Percentiles rank a stretch among this genome's conserved stretches.
phyloP scores from a whole-genome alignment of 257 asterid genomes.

The Nicotiana otophora region DNA sequence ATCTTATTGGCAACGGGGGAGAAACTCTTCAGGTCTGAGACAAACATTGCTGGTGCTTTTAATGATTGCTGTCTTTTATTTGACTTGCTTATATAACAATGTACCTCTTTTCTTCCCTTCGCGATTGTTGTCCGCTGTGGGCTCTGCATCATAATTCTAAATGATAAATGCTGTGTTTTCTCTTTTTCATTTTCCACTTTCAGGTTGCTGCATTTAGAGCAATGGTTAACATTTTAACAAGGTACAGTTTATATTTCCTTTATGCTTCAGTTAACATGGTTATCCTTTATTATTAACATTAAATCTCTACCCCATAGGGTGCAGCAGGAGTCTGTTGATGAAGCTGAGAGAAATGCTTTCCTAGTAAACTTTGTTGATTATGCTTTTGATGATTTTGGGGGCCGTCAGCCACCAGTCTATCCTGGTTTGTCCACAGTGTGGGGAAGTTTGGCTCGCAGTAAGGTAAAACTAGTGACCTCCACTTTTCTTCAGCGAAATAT shows the following conservation, averaged over 20 bases:
- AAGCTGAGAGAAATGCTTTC: constrained; percentile 90
- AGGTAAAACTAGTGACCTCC: constrained; percentile 45
- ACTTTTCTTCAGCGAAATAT: constrained; percentile 2
- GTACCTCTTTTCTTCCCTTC: constrained; percentile 5
- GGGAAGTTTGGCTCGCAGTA: constrained; percentile 99
- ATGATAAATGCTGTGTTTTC: background rate
- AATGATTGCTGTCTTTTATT: background rate
- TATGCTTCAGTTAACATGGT: background rate
- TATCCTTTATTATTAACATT: background rate
- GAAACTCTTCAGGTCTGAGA: constrained; percentile 87
- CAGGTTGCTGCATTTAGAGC: constrained; percentile 99
- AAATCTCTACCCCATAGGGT: constrained; percentile 40
- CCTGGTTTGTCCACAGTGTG: constrained; percentile 98
- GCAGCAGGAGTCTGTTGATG: constrained; percentile 98
- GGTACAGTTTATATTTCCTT: constrained; percentile 39
- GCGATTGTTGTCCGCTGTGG: background rate
- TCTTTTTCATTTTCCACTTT: constrained; percentile 19
- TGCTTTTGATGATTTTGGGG: constrained; percentile 97
- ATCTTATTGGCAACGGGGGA: constrained; percentile 98
- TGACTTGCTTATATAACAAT: background rate
- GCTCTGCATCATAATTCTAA: background rate
- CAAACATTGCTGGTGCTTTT: constrained; percentile 1
- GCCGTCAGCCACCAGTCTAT: constrained; percentile 98
- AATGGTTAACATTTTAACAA: constrained; percentile 95
- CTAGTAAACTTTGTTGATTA: constrained; percentile 89